Base-by-base conservation (phyloP, 345 rosid species). In the Physaria fendleri region DNA sequence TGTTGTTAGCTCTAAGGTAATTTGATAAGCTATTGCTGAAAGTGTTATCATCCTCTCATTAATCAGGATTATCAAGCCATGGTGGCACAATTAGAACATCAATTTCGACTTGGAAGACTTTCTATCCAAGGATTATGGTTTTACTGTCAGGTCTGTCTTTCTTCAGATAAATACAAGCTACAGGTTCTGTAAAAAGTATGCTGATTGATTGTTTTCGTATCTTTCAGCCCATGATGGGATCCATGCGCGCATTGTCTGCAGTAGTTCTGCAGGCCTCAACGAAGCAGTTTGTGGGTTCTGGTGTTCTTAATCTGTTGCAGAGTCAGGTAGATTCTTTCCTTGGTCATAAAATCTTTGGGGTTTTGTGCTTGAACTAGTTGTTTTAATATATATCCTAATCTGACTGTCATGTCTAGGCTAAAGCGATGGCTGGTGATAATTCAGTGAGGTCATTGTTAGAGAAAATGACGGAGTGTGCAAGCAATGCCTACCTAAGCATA, bases 51-150 rank as follows among this genome's bases (percentile, higher is more conserved):
- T 48, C 28, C 40, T 57, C 49, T 66, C 61, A 54, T 53, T 72
- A 28, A 16, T 65, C 77, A 93, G 99, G 97, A 90, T n/a, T n/a
- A n/a, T n/a, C n/a, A n/a, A n/a, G n/a, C n/a, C n/a, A n/a, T n/a
- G n/a, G 92, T 87, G 56, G 94, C 99, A 7, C 97, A 93, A 59
- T 86, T 93, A 49, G 99, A 93, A 70, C 99, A 93, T 68, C 99
- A 89, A 64, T 93, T 93, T 75, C 86, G 95, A 70, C 89, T 93
- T 46, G 94, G 92, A 75, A 83, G 90, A 74, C 97, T 93, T 62
- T 87, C 99, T 59, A 76, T 93, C 38, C 99, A 89, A 78, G 99
- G 97, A 65, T n/a, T 93, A 74, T 89, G 94, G 99, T 89, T 93
- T 82, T 93, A 89, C 75, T 89, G 97, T 78, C 99, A 93, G 97